These are phyloP conservation scores for Diaporthe aspalathi DNA, from an alignment of 2,329 filamentous ascomycete genomes.

Conservation along the genomic window DNA sequence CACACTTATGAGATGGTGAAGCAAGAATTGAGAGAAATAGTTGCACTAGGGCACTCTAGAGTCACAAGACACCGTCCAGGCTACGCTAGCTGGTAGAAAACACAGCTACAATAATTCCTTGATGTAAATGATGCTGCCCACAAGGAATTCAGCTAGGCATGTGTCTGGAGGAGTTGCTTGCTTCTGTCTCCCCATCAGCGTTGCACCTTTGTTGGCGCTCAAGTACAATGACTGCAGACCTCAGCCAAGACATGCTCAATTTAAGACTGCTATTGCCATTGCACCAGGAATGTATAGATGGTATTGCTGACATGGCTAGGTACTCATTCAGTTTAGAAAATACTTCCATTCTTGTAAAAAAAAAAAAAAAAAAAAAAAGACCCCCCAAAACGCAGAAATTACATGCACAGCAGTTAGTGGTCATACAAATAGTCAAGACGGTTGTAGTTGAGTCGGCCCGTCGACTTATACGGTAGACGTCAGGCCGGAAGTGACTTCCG, in stretches of 20 bases:
- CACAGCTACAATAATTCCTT: not conserved
- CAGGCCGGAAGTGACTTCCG: not conserved
- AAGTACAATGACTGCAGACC: too few species aligned
- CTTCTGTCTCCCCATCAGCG: too few species aligned
- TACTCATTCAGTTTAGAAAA: too few species aligned
- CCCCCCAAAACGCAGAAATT: fast-evolving
- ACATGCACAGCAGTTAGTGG: not conserved
- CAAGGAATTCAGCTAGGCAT: too few species aligned
- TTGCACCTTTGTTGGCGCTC: not conserved
- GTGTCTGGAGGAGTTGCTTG: too few species aligned
- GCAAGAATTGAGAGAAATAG: constrained; percentile 4
- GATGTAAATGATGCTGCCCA: not conserved
- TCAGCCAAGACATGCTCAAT: not conserved
- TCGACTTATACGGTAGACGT: not conserved
- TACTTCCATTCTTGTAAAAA: too few species aligned
- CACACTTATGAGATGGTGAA: not conserved
- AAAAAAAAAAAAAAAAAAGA: too few species aligned
- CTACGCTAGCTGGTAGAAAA: not conserved
- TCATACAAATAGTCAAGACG: not conserved
- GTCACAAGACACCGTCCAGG: not conserved
- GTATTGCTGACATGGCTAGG: too few species aligned
- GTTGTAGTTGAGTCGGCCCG: not conserved
- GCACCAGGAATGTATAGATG: too few species aligned
- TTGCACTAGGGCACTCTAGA: not conserved
- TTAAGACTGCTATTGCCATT: too few species aligned